Conservation (phyloP, 1,284 basidiomycete genomes). For the Cryptococcus neoformans region DNA sequence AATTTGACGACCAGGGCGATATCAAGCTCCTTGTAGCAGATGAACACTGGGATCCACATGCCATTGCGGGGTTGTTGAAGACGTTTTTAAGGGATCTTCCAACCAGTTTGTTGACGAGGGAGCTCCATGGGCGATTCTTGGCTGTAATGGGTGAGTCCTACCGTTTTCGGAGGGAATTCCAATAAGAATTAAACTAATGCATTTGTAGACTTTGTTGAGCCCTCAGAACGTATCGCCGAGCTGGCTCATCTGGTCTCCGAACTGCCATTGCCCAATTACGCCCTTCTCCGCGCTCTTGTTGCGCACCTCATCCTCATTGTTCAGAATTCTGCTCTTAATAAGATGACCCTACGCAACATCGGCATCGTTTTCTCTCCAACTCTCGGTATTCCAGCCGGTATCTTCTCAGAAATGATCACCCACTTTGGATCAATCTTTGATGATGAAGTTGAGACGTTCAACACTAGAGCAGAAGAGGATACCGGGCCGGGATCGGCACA, state of each 20-base stretch:
- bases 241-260: conserved; percentile 79
- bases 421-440: conserved; percentile 89
- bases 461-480: neutral
- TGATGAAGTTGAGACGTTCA: conserved; percentile 28
- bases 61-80: conserved; percentile 88
- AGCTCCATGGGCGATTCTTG: conserved; percentile 81
- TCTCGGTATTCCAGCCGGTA: conserved; percentile 88
- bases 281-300: conserved; percentile 83
- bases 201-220: conserved; percentile 72
- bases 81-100: conserved; percentile 86
- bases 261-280: conserved; percentile 90
- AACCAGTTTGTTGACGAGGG: conserved; percentile 83
- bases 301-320: conserved; percentile 97
- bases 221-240: conserved; percentile 81
- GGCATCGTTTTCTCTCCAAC: conserved; percentile 98
- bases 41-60: conserved; percentile 93
- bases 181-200: conserved; percentile 6
- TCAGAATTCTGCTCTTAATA: conserved; percentile 84
- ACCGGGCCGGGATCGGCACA: neutral
- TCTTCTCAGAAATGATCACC: conserved; percentile 87
- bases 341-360: conserved; percentile 99
- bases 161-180: neutral
- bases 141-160: conserved; percentile 75
- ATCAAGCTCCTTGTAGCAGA: conserved; percentile 78
- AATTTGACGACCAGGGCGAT: conserved; percentile 94